phyloP scores from a whole-genome alignment of 2,329 filamentous ascomycete species.

The Diaporthe eres region DNA sequence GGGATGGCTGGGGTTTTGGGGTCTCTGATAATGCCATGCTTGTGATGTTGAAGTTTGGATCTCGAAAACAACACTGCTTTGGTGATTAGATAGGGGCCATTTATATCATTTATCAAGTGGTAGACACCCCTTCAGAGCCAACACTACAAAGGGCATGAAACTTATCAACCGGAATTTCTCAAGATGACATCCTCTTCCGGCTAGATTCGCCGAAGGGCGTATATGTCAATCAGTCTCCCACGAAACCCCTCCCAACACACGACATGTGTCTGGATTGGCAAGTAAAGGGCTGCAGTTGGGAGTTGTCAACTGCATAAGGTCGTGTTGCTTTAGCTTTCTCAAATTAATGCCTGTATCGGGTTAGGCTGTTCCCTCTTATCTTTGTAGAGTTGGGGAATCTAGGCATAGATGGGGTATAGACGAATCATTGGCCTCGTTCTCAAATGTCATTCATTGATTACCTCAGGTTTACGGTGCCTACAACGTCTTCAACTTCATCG shows the following conservation, averaged over 20 bases:
- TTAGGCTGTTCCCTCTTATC: neutral
- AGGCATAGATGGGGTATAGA: neutral
- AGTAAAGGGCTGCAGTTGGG: neutral
- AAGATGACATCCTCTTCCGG: neutral
- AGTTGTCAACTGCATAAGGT: neutral
- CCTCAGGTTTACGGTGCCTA: neutral
- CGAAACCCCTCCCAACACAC: neutral
- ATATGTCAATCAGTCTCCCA: neutral
- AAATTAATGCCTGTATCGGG: slow-evolving; percentile 21
- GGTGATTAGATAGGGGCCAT: neutral
- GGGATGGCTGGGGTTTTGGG: neutral
- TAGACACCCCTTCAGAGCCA: too few relatives aligned
- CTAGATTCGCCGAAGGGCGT: neutral
- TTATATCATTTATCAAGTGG: neutral
- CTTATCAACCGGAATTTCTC: neutral
- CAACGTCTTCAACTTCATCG: neutral
- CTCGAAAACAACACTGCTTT: neutral
- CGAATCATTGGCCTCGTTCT: neutral
- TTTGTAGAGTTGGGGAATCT: neutral
- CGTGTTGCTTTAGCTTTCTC: neutral
- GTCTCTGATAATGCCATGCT: neutral
- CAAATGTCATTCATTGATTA: neutral
- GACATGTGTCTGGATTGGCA: neutral
- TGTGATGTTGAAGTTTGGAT: neutral
- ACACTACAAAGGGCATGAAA: neutral